Percentiles rank a stretch among this genome's conserved stretches.
Evolutionary conservation across 2,329 filamentous ascomycete genomes (phyloP).

Genomic region (Penicillium sp.): DNA sequence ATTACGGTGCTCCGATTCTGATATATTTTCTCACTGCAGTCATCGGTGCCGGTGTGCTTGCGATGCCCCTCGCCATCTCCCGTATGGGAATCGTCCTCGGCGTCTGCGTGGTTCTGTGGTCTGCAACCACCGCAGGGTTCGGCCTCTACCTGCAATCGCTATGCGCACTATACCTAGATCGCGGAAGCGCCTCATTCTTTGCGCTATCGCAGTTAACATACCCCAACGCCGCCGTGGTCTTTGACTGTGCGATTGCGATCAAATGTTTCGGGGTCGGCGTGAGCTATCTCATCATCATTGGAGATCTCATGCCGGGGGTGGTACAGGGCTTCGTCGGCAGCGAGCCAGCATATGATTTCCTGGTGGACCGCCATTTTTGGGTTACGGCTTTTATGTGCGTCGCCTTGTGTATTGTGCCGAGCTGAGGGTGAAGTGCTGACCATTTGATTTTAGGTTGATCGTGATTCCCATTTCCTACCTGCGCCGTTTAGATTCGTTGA

Average conservation of each 20-base stretch:
- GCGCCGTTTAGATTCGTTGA: conserved; percentile 85
- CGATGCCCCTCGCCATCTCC: conserved; percentile 91
- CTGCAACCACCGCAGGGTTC: conserved; percentile 81
- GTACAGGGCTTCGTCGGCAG: conserved; percentile 72
- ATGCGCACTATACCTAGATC: conserved; percentile 89
- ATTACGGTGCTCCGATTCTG: conserved; percentile 4
- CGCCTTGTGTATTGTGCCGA: not conserved
- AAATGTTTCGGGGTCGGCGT: conserved; percentile 98
- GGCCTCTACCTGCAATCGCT: conserved; percentile 91
- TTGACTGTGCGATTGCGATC: conserved; percentile 92
- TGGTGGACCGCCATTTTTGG: conserved; percentile 93
- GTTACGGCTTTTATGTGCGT: conserved; percentile 88
- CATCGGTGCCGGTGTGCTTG: conserved; percentile 88
- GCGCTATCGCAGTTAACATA: conserved; percentile 97
- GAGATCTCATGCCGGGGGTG: conserved; percentile 95
- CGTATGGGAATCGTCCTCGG: conserved; percentile 93
- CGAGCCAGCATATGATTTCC: conserved; percentile 64
- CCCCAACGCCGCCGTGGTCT: conserved; percentile 90
- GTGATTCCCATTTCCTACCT: conserved; percentile 94
- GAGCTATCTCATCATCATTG: conserved; percentile 98
- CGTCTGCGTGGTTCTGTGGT: conserved; percentile 82
- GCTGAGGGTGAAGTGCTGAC: not conserved
- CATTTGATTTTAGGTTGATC: conserved; percentile 60
- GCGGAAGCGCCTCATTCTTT: conserved; percentile 87
- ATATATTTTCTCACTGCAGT: conserved; percentile 52